Conservation (phyloP, 768 basidiomycete species). For the Pisolithus marmoratus region DNA sequence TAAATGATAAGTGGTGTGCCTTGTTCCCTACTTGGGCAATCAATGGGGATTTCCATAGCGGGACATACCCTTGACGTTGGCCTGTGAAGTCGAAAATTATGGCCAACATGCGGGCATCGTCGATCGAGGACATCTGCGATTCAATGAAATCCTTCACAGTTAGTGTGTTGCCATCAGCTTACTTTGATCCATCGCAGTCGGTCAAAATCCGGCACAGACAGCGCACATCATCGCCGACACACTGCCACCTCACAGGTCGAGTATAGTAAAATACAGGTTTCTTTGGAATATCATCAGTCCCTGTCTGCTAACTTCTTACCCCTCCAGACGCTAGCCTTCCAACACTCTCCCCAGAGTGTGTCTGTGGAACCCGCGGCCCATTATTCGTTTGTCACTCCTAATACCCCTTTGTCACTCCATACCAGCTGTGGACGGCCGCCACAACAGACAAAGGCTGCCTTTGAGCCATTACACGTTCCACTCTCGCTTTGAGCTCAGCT, state of each 20-base stretch:
- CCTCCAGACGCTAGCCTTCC: neutral
- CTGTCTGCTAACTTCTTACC: neutral
- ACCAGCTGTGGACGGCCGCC: slow-evolving; percentile 1
- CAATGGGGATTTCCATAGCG: neutral
- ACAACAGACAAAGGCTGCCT: slow-evolving; percentile 20
- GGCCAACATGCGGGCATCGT: neutral
- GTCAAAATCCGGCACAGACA: slow-evolving; percentile 1
- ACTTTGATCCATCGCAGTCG: slow-evolving; percentile 8
- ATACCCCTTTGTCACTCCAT: slow-evolving; percentile 12
- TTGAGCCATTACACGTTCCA: slow-evolving; percentile 11
- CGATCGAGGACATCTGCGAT: neutral
- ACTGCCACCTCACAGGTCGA: slow-evolving; percentile 1
- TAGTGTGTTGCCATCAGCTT: slow-evolving; percentile 8
- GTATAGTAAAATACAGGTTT: neutral
- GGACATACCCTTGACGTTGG: too few species aligned
- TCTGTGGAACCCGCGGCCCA: neutral
- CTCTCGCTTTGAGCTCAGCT: slow-evolving; percentile 17
- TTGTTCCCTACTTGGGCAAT: slow-evolving; percentile 8
- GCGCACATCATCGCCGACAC: neutral
- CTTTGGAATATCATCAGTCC: neutral
- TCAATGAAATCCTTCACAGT: neutral
- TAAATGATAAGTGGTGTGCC: neutral
- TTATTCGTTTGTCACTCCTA: slow-evolving; percentile 4
- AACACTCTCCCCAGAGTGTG: too few species aligned
- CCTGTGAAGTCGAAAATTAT: too few species aligned